Conservation (phyloP, 2,329 filamentous ascomycete species). For the Colletotrichum falcatum region DNA sequence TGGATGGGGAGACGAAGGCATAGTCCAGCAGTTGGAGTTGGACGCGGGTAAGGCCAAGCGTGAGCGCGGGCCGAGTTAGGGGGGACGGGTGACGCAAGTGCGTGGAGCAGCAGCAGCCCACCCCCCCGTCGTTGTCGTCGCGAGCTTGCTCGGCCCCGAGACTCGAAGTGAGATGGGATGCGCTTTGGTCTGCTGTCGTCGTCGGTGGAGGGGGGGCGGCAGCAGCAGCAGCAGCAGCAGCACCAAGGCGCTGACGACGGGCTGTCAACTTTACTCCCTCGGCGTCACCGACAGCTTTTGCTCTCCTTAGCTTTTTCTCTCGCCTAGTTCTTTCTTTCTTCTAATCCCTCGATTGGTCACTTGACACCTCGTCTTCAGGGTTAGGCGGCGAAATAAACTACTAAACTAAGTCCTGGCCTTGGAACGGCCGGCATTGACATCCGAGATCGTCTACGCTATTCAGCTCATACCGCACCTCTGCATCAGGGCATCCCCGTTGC, state of each 20-base stretch:
- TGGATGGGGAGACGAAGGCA: neutral
- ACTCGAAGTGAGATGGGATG: neutral
- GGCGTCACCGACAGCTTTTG: conserved; percentile 10
- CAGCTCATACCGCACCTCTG: neutral
- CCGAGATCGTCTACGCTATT: conserved; percentile 7
- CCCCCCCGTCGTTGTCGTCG: conserved; percentile 11
- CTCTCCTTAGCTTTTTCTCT: neutral
- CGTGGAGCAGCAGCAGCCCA: conserved; percentile 31
- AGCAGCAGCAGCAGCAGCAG: neutral
- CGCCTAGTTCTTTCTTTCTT: neutral
- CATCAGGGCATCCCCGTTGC: conserved; percentile 1
- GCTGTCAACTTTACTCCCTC: conserved; percentile 4
- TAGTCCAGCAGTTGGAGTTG: neutral
- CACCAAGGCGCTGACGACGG: neutral
- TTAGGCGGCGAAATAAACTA: conserved; percentile 1
- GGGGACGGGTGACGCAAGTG: conserved; percentile 40
- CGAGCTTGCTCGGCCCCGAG: conserved; percentile 2
- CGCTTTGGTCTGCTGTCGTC: conserved; percentile 18
- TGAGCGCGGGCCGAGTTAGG: conserved; percentile 36
- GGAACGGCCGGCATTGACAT: conserved; percentile 16
- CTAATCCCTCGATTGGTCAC: conserved; percentile 11
- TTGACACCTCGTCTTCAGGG: conserved; percentile 2
- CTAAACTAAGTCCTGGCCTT: neutral
- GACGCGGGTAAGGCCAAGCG: conserved; percentile 36
- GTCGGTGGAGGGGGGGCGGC: neutral